Percentiles rank a stretch among this genome's conserved stretches.
phyloP scores from a whole-genome alignment of 495 filamentous ascomycete species.

The Gamarada debralockiae region DNA sequence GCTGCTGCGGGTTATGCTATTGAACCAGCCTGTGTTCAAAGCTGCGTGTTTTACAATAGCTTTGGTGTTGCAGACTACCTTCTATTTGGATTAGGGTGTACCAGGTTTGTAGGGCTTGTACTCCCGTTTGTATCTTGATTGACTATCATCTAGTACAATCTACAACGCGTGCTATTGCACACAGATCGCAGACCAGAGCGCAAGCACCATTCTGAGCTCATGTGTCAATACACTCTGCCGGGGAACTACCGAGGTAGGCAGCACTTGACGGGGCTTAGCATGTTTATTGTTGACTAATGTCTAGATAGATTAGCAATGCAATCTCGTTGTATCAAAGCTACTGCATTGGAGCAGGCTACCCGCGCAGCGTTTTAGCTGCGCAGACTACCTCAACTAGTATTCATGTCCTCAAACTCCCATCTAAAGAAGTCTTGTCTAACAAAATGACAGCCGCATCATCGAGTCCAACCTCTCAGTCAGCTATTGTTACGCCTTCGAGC shows the following conservation, averaged over 20 bases:
- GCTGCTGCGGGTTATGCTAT: background rate
- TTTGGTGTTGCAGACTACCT: background rate
- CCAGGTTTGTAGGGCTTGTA: background rate
- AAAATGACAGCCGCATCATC: background rate
- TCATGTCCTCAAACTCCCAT: background rate
- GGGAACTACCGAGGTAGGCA: background rate
- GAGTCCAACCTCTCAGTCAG: too few relatives aligned
- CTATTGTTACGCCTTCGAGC: background rate
- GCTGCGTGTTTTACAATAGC: background rate
- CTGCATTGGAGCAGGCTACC: slow-evolving; percentile 1
- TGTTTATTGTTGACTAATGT: background rate
- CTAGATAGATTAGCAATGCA: background rate
- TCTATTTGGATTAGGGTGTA: background rate
- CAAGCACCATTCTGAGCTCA: background rate
- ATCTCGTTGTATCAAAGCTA: slow-evolving; percentile 1
- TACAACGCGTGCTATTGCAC: slow-evolving; percentile 1
- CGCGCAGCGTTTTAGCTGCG: background rate
- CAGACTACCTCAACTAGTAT: background rate
- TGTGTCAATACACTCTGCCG: background rate
- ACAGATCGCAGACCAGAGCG: background rate
- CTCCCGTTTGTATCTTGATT: background rate
- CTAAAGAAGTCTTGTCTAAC: background rate
- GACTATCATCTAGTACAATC: background rate
- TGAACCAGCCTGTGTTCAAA: background rate
- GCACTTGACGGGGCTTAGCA: background rate